phyloP scores from a whole-genome alignment of 2,329 filamentous ascomycete species.

The Chrysoporthe cubensis region DNA sequence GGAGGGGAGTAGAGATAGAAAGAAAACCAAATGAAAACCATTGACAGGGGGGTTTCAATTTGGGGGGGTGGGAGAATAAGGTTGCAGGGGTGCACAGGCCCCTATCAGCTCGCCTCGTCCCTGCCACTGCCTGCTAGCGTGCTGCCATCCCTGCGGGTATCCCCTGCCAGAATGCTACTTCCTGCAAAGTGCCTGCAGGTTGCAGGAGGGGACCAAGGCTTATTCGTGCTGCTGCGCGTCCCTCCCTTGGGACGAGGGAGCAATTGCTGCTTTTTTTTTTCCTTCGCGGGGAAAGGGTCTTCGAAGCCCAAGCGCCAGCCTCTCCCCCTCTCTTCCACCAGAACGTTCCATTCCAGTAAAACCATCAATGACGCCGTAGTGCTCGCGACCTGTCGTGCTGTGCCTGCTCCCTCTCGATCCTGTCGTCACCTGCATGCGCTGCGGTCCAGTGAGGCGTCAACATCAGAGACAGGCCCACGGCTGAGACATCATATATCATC shows the following conservation, averaged over 20 bases:
- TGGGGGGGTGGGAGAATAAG: neutral
- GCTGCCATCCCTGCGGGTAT: neutral
- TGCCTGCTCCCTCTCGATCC: neutral
- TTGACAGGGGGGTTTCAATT: neutral
- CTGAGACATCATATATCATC: conserved; percentile 15
- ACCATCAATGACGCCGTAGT: neutral
- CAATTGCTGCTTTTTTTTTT: neutral
- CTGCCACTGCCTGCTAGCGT: neutral
- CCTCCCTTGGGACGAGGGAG: neutral
- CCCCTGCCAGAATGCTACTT: neutral
- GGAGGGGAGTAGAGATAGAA: neutral
- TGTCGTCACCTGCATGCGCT: neutral
- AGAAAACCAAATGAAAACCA: neutral
- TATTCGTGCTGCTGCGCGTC: neutral
- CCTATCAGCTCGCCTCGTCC: neutral
- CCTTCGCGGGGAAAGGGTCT: neutral
- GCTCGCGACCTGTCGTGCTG: neutral
- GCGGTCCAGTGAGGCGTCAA: neutral
- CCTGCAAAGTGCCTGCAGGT: conserved; percentile 9
- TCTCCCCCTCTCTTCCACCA: neutral
- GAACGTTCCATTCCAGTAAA: neutral
- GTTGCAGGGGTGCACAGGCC: neutral
- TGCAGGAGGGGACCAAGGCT: neutral
- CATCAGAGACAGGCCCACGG: neutral
- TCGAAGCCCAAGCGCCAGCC: neutral